phyloP scores from a whole-genome alignment of 1,139 yeast species.

The Pichia sp. region DNA sequence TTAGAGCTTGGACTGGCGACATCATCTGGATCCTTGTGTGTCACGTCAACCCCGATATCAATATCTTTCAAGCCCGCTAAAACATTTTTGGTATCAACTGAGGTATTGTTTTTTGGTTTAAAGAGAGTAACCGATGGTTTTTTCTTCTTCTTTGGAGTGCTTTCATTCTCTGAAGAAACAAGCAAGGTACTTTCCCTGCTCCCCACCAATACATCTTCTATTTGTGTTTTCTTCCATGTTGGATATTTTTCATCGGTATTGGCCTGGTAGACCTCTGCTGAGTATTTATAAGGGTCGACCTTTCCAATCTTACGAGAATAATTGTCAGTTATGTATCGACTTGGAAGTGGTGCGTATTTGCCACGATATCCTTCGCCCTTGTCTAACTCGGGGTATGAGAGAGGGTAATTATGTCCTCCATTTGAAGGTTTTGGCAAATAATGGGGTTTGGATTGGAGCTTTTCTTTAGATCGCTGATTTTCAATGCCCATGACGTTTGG shows the following conservation, averaged over 20 bases:
- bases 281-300: neutral
- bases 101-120: neutral
- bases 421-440: no score
- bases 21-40: no score
- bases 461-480: no score
- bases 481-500: no score
- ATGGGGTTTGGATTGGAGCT: no score
- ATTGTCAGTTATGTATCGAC: no score
- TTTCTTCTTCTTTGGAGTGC: constrained; percentile 6
- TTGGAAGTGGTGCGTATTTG: no score
- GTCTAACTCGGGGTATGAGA: no score
- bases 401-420: no score
- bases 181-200: neutral
- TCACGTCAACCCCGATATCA: constrained; percentile 4
- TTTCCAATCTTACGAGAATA: neutral
- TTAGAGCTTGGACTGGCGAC: no score
- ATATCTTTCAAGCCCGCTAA: constrained; percentile 7
- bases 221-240: neutral
- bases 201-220: neutral
- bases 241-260: neutral
- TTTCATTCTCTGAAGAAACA: neutral
- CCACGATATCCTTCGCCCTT: no score
- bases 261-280: neutral
- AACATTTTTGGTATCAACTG: constrained; percentile 6
- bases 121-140: no score